Evolutionary conservation across 441 rosid genomes (phyloP), one percentile per base, ranked within the genome.

Genomic region (Erysimum cheiri): DNA sequence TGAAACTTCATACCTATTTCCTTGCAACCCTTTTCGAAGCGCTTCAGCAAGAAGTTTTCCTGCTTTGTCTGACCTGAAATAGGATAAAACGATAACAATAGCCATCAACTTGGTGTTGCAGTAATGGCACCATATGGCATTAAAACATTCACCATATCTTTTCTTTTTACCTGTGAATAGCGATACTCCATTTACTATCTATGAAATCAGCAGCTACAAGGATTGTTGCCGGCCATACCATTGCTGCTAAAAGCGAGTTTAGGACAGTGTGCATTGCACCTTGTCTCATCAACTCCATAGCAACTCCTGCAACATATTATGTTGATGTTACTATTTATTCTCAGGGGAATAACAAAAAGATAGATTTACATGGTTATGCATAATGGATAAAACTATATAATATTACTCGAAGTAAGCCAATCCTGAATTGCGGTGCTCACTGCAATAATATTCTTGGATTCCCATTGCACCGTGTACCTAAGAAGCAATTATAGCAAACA

Each of bases 331-430:
- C 53, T 52, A 36, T 40, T 15, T 73, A 33, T 36, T 58, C 47
- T 47, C 8, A 64, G 32, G 4, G 15, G 1, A 64, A 40, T 28
- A 19, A 31, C 49, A 29, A 52, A 9, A 24, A 6, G 5, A 19
- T 1, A 4, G 32, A 48, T 31, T 10, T 19, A 37, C 32, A 60
- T 36, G 69, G 77, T 66, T 65, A 55, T 15, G 22, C 0, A 7
- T 24, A 4, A 2, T 40, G 43, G 77, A 69, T 76, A 49, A 67
- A 74, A 78, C 52, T 50, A 76, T 13, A 60, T 8, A 8, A n/a
- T 57, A 83, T 80, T 91, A 94, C 99, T 88, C 81, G 99, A 94
- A 74, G 97, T 92, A 75, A 94, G 88, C 93, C 96, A 94, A 77
- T 94, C 99, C 81, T 84, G 97, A 76, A 94, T 85, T 24, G 96